Evolutionary conservation across 495 filamentous ascomycete genomes (phyloP), one percentile per base, ranked within the genome.

Genomic region (Jackrogersella multiformis): DNA sequence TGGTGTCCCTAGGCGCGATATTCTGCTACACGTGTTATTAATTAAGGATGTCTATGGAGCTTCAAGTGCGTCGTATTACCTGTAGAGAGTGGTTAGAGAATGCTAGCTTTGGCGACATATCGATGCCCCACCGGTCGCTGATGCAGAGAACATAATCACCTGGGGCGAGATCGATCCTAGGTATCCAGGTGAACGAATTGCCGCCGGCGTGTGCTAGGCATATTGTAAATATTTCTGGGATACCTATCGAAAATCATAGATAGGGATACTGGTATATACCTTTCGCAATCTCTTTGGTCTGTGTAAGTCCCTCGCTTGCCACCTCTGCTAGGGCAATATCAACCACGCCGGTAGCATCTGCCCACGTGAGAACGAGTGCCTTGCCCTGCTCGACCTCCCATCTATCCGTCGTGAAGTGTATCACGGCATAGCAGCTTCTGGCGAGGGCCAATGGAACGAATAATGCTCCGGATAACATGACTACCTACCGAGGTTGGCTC

Each of bases 381-480:
- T 36, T 46, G 16, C 20, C 65, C 4, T 28, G 35, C 15, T 34
- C 28, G 12, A 58, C n/a, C 18, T 57, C 46, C 59, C 65, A 63
- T 44, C 4, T 28, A 23, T 16, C 13, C 13, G 51, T 68, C 30
- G 57, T 68, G 65, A 68, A 63, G 35, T 21, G 56, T 20, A 67
- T 2, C 12, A 4, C 26, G 34, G 56, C 41, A n/a, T 10, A 13
- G 18, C 56, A 67, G 20, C 7, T 56, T 5, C 16, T 15, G 1
- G 20, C 30, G 1, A 51, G 28, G 6, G 42, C 30, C 32, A 24
- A 52, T 28, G 53, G 16, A 13, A 39, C 1, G 1, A 39, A 38
- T n/a, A 15, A 2, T 42, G 32, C 21, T 34, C 20, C 18, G 13
- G 61, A 58, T 20, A 38, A 24, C 52, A 68, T 58, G 18, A 23